A percentile compares a stretch with the other conserved stretches of the same genome.
Evolutionary conservation across 208 protist genomes (phyloP).

Genomic region (Novymonas esmeraldas): DNA sequence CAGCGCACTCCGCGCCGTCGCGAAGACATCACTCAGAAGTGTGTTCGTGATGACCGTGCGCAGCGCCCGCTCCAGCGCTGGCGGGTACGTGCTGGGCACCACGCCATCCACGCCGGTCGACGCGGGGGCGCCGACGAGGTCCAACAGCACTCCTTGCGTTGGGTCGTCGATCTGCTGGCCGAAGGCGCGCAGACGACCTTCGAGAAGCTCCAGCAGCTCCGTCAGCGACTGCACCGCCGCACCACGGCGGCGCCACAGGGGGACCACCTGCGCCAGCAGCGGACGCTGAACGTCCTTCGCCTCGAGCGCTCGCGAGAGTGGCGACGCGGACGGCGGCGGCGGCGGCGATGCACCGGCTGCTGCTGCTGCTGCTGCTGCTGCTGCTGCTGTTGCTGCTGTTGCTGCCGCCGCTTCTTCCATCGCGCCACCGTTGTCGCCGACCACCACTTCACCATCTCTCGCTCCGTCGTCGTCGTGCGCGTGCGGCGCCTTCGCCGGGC

Average conservation of each 20-base stretch:
- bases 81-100: slow-evolving; percentile 34
- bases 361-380: neutral
- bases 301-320: slow-evolving; percentile 23
- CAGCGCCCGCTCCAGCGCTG: slow-evolving; percentile 48
- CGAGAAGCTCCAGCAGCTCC: slow-evolving; percentile 37
- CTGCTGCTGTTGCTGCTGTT: neutral
- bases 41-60: slow-evolving; percentile 52
- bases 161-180: slow-evolving; percentile 31
- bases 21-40: slow-evolving; percentile 62
- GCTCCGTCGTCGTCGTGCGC: neutral
- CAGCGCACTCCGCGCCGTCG: slow-evolving; percentile 24
- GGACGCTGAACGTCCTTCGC: slow-evolving; percentile 31
- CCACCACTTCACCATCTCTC: neutral
- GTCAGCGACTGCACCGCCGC: slow-evolving; percentile 34
- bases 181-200: slow-evolving; percentile 34
- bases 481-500: neutral
- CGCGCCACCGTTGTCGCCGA: neutral
- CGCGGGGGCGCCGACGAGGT: slow-evolving; percentile 38
- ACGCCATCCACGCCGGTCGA: slow-evolving; percentile 54
- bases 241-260: slow-evolving; percentile 55
- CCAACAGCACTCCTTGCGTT: slow-evolving; percentile 6
- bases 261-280: slow-evolving; percentile 44
- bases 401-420: neutral
- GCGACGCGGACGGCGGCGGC: slow-evolving; percentile 1
- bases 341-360: neutral